These are phyloP conservation scores for Sicyos baderoa DNA, from an alignment of 306 rosid species.

Conservation along the genomic window DNA sequence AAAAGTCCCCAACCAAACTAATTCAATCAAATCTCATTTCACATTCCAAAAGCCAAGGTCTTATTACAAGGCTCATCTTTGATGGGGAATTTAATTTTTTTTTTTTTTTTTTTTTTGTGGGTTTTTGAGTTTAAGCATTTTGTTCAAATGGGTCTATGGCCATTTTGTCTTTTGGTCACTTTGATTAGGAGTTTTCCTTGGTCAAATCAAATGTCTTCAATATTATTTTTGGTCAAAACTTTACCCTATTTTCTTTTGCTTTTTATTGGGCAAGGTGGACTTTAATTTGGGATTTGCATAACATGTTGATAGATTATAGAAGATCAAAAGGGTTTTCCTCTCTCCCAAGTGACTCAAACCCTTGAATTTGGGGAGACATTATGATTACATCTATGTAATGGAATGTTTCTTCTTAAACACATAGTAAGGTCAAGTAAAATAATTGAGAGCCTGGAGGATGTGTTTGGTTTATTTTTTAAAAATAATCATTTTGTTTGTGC, in stretches of 20 bases:
- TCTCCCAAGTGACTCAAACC: constrained; percentile 23
- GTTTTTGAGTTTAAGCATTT: neutral
- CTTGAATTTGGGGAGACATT: constrained; percentile 40
- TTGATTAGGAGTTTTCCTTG: neutral
- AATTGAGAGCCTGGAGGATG: neutral
- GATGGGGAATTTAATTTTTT: neutral
- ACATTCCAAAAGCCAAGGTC: neutral
- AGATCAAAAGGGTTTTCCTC: constrained; percentile 12
- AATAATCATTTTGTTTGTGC: neutral
- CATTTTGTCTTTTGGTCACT: neutral
- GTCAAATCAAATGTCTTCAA: neutral
- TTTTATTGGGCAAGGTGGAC: constrained; percentile 8
- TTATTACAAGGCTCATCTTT: neutral
- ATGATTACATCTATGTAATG: constrained; percentile 41
- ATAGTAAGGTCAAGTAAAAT: neutral
- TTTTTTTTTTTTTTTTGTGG: neutral
- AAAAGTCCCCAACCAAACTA: neutral
- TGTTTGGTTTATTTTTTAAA: constrained; percentile 3
- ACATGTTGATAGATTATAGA: neutral
- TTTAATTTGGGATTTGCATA: constrained; percentile 7
- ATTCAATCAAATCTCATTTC: neutral
- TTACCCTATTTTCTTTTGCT: neutral
- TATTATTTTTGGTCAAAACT: neutral
- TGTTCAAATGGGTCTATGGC: neutral
- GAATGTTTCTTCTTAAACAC: constrained; percentile 18